Percentiles rank a stretch among this genome's conserved stretches.
Conservation (phyloP, 2,329 filamentous ascomycete genomes). For the Talaromyces rugulosus region DNA sequence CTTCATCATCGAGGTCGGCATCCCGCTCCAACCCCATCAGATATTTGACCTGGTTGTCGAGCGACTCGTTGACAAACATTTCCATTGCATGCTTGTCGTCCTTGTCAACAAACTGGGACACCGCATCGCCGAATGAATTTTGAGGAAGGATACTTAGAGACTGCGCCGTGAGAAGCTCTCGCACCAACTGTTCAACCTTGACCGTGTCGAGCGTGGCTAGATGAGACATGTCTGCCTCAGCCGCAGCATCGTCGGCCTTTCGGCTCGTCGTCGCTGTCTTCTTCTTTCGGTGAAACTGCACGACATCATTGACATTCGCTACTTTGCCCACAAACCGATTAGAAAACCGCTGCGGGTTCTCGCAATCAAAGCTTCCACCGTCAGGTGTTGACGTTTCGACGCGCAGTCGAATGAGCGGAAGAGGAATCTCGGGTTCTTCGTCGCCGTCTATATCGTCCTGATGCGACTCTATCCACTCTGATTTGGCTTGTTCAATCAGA, state of each 20-base stretch:
- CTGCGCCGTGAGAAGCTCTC: constrained; percentile 81
- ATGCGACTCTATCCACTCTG: constrained; percentile 77
- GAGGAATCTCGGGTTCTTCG: constrained; percentile 59
- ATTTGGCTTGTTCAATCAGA: constrained; percentile 79
- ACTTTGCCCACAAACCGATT: constrained; percentile 87
- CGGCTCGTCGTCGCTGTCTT: constrained; percentile 45
- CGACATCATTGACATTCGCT: constrained; percentile 88
- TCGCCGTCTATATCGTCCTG: constrained; percentile 53
- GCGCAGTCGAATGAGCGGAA: constrained; percentile 82
- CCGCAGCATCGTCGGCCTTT: constrained; percentile 50
- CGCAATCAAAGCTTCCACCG: constrained; percentile 79
- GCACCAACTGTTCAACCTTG: constrained; percentile 83
- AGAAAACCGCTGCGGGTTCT: constrained; percentile 94
- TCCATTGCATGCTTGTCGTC: constrained; percentile 93
- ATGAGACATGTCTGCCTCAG: constrained; percentile 58
- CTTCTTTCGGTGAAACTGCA: constrained; percentile 91
- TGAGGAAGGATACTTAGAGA: constrained; percentile 90
- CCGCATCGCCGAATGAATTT: constrained; percentile 87
- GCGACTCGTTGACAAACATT: constrained; percentile 68
- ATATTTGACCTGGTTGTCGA: constrained; percentile 66
- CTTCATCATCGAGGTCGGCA: constrained; percentile 65
- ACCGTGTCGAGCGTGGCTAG: constrained; percentile 66
- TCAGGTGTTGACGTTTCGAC: constrained; percentile 86
- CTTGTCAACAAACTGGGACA: constrained; percentile 89
- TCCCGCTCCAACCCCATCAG: constrained; percentile 63